Base-by-base conservation (phyloP, 352 stramenopile genomes). In the Ophiocytium majus region DNA sequence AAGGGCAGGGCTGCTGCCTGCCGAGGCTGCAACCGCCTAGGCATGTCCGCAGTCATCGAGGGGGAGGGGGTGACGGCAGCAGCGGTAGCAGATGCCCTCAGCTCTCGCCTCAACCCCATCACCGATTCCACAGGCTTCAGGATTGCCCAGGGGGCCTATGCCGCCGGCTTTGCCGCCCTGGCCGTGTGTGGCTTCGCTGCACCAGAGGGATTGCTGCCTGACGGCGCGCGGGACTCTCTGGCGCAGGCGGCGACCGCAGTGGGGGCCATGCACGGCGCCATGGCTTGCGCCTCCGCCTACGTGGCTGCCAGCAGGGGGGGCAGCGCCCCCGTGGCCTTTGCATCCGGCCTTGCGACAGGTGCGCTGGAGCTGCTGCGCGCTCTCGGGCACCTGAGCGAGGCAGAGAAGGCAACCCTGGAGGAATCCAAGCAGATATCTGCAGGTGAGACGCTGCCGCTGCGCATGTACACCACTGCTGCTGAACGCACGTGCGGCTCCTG, bases 251-350 rank as follows among this genome's bases (percentile, higher is more conserved):
- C 66, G 28, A 71, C 37, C 50, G 75, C 63, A 49, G 81, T 81
- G 14, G 63, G 36, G 0, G 80, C 63, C 35, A 81, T 84, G 28
- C 85, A 88, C 66, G 23, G 84, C 1, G 63, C 84, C 0, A 75
- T 86, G 66, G 82, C 85, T 0, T 75, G 36, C 23, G 85, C 80
- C 23, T 71, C 85, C 37, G 85, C 74, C 19, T 88, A 83, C 50
- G 66, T 88, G 28, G 85, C 85, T 32, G 43, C 81, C 0, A 57
- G 33, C 31, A 88, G 87, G 81, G 81, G 81, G 0, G 74, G 33
- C 14, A 10, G 76, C 19, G 75, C 34, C 28, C 28, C 64, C 31
- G 80, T 79, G 76, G 74, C 74, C 28, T 33, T 87, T 49, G 43
- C 0, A 9, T 1, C 43, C 17, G 79, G 79, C 14, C 43, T 83